Evolutionary conservation across 2,329 filamentous ascomycete species (phyloP), one percentile per base, ranked within the genome.

Genomic region (Fusarium subtropicale): DNA sequence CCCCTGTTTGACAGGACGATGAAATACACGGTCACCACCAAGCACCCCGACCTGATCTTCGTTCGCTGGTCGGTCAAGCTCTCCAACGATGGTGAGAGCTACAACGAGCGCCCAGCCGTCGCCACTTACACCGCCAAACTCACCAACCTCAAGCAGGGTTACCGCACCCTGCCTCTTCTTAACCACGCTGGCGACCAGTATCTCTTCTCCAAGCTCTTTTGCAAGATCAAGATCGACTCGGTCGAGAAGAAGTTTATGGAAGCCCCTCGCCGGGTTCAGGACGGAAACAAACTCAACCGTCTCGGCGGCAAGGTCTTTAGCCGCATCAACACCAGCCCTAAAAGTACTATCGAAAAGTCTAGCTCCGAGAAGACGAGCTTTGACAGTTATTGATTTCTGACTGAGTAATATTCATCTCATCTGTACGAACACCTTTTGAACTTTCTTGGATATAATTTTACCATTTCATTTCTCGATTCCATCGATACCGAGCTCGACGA

Each of bases 81-180:
- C 71, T 94, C 94, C 2, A 85, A 88, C 62, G 92, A 95, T 76
- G 92, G 92, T 42, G 87, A 90, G 72, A 90, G 84, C 70, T 87
- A 88, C 71, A 92, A 87, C 61, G 79, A 75, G 70, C 80, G 85
- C 74, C 80, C 86, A 69, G 82, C 93, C 24, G 86, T 97, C 60
- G 96, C 93, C 5, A 96, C 92, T 2, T 98, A 95, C 80, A 98
- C 93, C 3, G 94, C 93, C 67, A 98, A 98, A 81, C 89, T 98
- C 53, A 90, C 86, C 81, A 97, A 91, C 76, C 87, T 98, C 42
- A 93, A 95, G 77, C 90, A 96, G 79, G 96, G 96, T 30, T 98
- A 96, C 79, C 93, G 95, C 66, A 97, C 97, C 64, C 84, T 98
- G 55, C 96, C 95, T 13, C 85, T 99, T 18, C 91, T 93, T 78